A percentile compares a stretch with the other conserved stretches of the same genome.
phyloP scores from a whole-genome alignment of 202 grass and related monocot species.

The Eragrostis tef region DNA sequence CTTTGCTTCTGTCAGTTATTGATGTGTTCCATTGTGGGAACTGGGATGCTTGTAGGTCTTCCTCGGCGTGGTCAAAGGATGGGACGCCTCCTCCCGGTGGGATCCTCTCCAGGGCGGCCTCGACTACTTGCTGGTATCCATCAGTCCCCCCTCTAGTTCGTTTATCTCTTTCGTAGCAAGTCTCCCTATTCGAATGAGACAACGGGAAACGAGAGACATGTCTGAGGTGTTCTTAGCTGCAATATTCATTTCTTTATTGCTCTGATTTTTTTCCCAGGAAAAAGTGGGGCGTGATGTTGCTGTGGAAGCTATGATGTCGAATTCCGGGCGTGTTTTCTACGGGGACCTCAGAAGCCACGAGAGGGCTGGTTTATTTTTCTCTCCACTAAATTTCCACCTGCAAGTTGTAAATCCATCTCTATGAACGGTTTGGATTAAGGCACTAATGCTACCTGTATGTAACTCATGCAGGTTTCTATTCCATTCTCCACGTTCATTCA shows the following conservation, averaged over 20 bases:
- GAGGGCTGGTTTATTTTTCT: conserved; percentile 46
- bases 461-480: conserved; percentile 65
- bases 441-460: conserved; percentile 6
- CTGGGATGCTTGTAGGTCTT: conserved; percentile 58
- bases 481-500: conserved; percentile 72
- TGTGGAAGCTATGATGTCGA: conserved; percentile 85
- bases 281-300: conserved; percentile 63
- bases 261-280: conserved; percentile 55
- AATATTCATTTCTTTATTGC: neutral
- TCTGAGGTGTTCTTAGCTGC: neutral
- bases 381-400: neutral
- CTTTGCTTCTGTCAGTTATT: conserved; percentile 4
- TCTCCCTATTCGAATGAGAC: neutral
- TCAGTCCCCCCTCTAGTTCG: neutral
- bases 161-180: neutral
- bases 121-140: conserved; percentile 77
- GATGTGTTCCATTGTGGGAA: neutral
- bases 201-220: neutral
- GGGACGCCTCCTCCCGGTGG: conserved; percentile 65
- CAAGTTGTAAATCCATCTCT: neutral
- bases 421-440: neutral
- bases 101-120: conserved; percentile 81
- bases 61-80: conserved; percentile 56
- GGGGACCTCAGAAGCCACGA: conserved; percentile 95
- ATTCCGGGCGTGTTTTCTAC: conserved; percentile 68